phyloP scores from a whole-genome alignment of 2,329 filamentous ascomycete genomes.

The Botrytis sinoallii region DNA sequence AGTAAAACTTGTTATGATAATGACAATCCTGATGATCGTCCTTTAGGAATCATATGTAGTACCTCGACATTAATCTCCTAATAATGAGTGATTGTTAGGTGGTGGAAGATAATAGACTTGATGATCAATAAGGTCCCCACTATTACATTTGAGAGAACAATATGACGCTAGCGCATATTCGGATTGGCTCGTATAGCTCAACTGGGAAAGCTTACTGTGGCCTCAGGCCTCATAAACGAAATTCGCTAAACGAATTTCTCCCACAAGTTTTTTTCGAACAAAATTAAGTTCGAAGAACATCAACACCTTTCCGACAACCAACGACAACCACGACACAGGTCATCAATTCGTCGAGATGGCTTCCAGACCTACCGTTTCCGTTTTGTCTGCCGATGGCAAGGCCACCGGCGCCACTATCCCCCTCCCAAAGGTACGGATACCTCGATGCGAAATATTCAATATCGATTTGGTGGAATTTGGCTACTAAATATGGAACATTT shows the following conservation, averaged over 20 bases:
- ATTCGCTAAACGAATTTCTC: slow-evolving; percentile 18
- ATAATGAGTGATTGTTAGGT: not conserved
- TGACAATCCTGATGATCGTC: not conserved
- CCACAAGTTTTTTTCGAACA: slow-evolving; percentile 7
- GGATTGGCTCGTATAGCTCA: not conserved
- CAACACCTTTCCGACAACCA: slow-evolving; percentile 24
- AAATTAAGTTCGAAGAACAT: slow-evolving; percentile 13
- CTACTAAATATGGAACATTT: not conserved
- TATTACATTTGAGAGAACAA: not conserved
- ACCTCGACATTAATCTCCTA: not conserved
- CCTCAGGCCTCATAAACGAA: slow-evolving; percentile 13
- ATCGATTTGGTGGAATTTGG: slow-evolving; percentile 7
- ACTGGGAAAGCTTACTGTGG: not conserved
- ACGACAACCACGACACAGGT: slow-evolving; percentile 32
- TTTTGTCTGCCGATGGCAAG: slow-evolving; percentile 94
- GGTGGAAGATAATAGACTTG: not conserved
- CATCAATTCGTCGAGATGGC: slow-evolving; percentile 59
- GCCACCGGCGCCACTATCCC: slow-evolving; percentile 84
- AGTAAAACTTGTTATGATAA: not conserved
- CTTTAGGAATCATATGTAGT: not conserved
- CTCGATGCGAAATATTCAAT: slow-evolving; percentile 5
- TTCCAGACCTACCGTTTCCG: slow-evolving; percentile 95
- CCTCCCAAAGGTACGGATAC: slow-evolving; percentile 63
- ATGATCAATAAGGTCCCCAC: not conserved
- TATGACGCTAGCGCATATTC: not conserved